Conservation (phyloP, 495 filamentous ascomycete species). For the Hypoxylon cercidicola region DNA sequence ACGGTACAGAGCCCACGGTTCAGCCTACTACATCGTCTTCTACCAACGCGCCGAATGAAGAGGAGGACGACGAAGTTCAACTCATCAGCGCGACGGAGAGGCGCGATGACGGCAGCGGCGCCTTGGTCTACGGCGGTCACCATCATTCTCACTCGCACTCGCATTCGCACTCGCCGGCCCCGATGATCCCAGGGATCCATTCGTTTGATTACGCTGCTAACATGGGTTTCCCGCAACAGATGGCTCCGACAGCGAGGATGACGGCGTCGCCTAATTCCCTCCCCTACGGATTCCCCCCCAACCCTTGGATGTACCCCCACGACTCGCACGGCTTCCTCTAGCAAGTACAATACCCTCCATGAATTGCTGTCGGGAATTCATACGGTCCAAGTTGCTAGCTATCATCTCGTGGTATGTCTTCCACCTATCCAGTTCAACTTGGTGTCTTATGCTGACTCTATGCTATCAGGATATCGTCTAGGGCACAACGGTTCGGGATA, state of each 20-base stretch:
- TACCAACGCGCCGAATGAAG: slow-evolving; percentile 23
- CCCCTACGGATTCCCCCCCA: slow-evolving; percentile 37
- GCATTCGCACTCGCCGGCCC: slow-evolving; percentile 38
- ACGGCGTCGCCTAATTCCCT: slow-evolving; percentile 31
- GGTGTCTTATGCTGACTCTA: background rate
- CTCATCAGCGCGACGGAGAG: slow-evolving; percentile 44
- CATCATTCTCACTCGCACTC: slow-evolving; percentile 37
- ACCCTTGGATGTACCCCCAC: slow-evolving; percentile 40
- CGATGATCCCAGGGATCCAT: slow-evolving; percentile 40
- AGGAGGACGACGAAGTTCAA: slow-evolving; percentile 44
- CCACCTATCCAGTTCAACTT: background rate
- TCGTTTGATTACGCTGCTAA: slow-evolving; percentile 47
- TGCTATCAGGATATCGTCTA: background rate
- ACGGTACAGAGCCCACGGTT: slow-evolving; percentile 17
- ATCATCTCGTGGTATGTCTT: slow-evolving; percentile 31
- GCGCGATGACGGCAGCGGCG: slow-evolving; percentile 22
- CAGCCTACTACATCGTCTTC: slow-evolving; percentile 29
- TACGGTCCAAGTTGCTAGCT: background rate
- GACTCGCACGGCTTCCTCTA: slow-evolving; percentile 40
- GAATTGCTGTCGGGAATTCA: background rate
- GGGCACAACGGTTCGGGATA: slow-evolving; percentile 5
- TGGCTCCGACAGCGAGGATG: slow-evolving; percentile 10
- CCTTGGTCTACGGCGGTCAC: slow-evolving; percentile 22
- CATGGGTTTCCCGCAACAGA: slow-evolving; percentile 41
- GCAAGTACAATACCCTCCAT: slow-evolving; percentile 18